These are phyloP conservation scores for Aulographum hederae DNA, from an alignment of 2,329 filamentous ascomycete genomes.

Conservation along the genomic window DNA sequence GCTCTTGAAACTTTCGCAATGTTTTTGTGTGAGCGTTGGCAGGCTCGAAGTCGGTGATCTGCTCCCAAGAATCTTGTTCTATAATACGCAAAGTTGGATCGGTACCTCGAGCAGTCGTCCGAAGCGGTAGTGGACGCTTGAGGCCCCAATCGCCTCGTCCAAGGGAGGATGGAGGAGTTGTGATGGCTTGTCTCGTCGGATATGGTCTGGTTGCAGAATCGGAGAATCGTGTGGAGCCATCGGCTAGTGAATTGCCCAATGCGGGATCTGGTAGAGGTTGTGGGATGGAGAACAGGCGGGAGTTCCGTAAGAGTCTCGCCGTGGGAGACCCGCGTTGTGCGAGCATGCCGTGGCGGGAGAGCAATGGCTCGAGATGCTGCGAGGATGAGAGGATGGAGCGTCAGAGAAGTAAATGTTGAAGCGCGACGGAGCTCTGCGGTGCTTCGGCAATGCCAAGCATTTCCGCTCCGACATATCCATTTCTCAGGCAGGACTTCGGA, in stretches of 20 bases:
- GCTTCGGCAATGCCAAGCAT: too few species aligned
- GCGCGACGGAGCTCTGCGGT: too few species aligned
- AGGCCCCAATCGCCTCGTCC: constrained; percentile 79
- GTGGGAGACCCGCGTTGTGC: constrained; percentile 31
- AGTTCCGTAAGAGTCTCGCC: constrained; percentile 59
- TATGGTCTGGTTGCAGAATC: constrained; percentile 55
- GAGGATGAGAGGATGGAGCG: too few species aligned
- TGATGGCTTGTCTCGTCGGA: constrained; percentile 71
- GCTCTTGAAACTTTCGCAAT: constrained; percentile 70
- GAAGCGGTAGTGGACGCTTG: constrained; percentile 65
- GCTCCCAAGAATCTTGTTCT: constrained; percentile 67
- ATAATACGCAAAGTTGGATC: constrained; percentile 54
- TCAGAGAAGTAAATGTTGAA: too few species aligned
- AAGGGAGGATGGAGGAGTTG: constrained; percentile 55
- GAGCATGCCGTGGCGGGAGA: neutral
- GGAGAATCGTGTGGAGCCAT: constrained; percentile 31
- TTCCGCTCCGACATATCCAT: too few species aligned
- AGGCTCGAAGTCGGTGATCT: constrained; percentile 75
- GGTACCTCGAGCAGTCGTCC: constrained; percentile 48
- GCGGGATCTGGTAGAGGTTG: constrained; percentile 48
- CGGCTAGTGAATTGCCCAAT: constrained; percentile 22
- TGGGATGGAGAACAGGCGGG: constrained; percentile 78
- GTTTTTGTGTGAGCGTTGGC: constrained; percentile 68
- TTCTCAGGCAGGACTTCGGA: too few species aligned
- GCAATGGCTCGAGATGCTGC: neutral